A percentile compares a stretch with the other conserved stretches of the same genome.
These are phyloP conservation scores for Aspergillus sp. DNA, from an alignment of 2,329 filamentous ascomycete species.

Conservation along the genomic window DNA sequence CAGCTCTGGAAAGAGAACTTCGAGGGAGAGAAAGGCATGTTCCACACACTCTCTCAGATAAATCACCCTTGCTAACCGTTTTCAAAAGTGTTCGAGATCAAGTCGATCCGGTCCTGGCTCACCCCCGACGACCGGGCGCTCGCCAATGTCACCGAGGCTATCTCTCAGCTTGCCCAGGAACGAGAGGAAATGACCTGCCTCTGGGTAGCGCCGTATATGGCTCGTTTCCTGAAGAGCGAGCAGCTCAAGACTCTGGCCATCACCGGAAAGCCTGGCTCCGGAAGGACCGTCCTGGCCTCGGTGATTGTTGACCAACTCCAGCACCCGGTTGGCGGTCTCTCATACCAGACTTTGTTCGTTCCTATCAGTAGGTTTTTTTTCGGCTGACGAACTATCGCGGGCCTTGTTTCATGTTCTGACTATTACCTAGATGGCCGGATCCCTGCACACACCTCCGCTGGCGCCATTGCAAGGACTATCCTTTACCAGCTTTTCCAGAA, in stretches of 20 bases:
- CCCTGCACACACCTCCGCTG: conserved; percentile 20
- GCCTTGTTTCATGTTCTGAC: too few species aligned
- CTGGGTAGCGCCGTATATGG: conserved; percentile 43
- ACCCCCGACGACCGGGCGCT: conserved; percentile 38
- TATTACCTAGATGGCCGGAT: conserved; percentile 20
- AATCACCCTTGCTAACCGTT: neutral
- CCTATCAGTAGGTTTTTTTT: conserved; percentile 30
- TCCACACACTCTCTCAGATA: neutral
- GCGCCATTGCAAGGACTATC: conserved; percentile 27
- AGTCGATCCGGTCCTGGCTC: conserved; percentile 24
- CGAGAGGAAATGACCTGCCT: conserved; percentile 46
- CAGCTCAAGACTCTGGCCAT: conserved; percentile 36
- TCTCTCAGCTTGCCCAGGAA: conserved; percentile 31
- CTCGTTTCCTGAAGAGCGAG: conserved; percentile 40
- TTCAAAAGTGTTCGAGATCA: conserved; percentile 14
- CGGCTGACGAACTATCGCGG: too few species aligned
- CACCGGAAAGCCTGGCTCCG: conserved; percentile 32
- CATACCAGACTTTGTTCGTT: conserved; percentile 27
- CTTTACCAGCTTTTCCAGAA: conserved; percentile 30
- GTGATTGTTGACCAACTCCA: conserved; percentile 33
- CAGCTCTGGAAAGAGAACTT: conserved; percentile 22
- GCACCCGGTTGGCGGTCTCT: conserved; percentile 25
- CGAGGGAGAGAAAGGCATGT: conserved; percentile 17
- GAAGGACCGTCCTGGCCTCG: conserved; percentile 31
- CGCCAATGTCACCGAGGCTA: conserved; percentile 31